Base-by-base conservation (phyloP, 31 red algal genomes). In the Asparagopsis taxiformis region DNA sequence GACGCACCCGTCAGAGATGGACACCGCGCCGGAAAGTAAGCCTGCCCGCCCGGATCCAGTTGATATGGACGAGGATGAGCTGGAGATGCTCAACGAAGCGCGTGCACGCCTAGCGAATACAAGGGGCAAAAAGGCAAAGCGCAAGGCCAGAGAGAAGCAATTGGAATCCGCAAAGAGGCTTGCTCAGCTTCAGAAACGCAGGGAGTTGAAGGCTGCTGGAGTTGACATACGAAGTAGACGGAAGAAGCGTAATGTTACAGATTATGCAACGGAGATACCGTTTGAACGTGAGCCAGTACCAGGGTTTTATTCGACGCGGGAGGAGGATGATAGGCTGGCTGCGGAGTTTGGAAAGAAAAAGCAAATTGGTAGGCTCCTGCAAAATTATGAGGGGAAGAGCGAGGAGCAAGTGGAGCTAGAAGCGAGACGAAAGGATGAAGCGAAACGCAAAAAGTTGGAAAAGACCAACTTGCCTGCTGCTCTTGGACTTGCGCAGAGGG, bases 41-140 rank as follows among this genome's bases (percentile, higher is more conserved):
- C 87, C 93, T 24, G 93, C 93, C 13, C 62, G 85, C 20, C 93
- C 93, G 43, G 93, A 96, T 53, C 75, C 93, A 34, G 82, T 96
- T 20, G 93, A 96, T 60, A 96, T 96, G 93, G 86, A 96, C 62
- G 93, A 96, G 70, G 93, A 96, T 50, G 93, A 96, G 62, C 50
- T 91, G 41, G 93, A 96, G 37, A 96, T 96, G 93, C 70, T 96
- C 8, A 75, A 73, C 51, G 93, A 96, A 58, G 93, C 93, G 23
- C 51, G 93, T 55, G 93, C 93, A 36, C 44, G 93, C 46, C 74
- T 96, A 30, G 93, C 93, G 13, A 96, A 96, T 74, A 96, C 93
- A 0, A 77, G 72, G 31, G 93, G 93, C 38, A 96, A 96, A 60
- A 96, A 96, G 72, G 93, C 85, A 23, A 96, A 96, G 62, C 80